Conservation (phyloP, 768 basidiomycete species). For the Psilocybe cubensis region DNA sequence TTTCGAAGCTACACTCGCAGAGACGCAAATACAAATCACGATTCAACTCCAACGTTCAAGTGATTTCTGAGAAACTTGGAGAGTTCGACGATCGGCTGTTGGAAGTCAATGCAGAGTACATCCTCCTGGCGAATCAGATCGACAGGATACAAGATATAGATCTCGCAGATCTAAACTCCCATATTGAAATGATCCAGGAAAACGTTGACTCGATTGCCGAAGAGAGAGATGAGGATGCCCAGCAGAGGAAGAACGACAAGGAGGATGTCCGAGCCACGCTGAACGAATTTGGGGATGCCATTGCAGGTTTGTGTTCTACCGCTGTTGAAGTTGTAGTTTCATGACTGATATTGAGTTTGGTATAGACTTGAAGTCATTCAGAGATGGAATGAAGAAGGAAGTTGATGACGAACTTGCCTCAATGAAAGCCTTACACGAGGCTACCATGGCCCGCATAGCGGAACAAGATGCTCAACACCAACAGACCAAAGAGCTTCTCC, state of each 20-base stretch:
- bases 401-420: conserved; percentile 49
- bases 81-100: conserved; percentile 43
- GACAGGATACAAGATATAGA: conserved; percentile 32
- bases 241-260: conserved; percentile 2
- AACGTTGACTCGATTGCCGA: conserved; percentile 17
- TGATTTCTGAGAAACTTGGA: conserved; percentile 41
- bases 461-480: conserved; percentile 7
- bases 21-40: conserved; percentile 43
- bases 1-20: conserved; percentile 40
- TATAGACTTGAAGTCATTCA: conserved; percentile 50
- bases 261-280: conserved; percentile 35
- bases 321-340: background rate
- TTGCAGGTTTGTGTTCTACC: conserved; percentile 40
- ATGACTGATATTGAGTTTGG: background rate
- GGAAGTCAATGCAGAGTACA: conserved; percentile 40
- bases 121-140: conserved; percentile 37
- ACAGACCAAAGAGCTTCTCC: conserved; percentile 14
- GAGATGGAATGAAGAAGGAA: conserved; percentile 45
- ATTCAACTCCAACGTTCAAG: conserved; percentile 43
- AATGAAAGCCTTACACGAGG: conserved; percentile 28
- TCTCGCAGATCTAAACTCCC: conserved; percentile 28
- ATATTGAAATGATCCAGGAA: conserved; percentile 31
- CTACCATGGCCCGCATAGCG: conserved; percentile 14
- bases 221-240: background rate
- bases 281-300: conserved; percentile 38